A percentile compares a stretch with the other conserved stretches of the same genome.
Evolutionary conservation across 352 stramenopile species (phyloP).

Genomic region (Phytophthora sp.): DNA sequence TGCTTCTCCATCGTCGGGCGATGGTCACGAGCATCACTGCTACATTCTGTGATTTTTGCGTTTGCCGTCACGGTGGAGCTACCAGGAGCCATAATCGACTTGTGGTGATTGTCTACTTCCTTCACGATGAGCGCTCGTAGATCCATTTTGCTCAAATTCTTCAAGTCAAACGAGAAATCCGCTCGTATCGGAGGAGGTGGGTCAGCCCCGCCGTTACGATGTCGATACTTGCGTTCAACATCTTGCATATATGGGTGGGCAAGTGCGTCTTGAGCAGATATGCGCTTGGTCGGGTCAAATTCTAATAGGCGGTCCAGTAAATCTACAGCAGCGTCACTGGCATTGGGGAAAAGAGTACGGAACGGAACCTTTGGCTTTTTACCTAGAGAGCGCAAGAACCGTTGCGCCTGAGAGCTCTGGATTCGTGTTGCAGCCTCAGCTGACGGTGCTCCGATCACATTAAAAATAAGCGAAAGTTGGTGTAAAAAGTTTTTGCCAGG

Average conservation of each 20-base stretch:
- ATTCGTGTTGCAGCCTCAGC: constrained; percentile 51
- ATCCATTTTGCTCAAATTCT: constrained; percentile 76
- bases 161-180: constrained; percentile 78
- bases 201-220: constrained; percentile 33
- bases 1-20: constrained; percentile 3
- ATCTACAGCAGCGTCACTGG: constrained; percentile 61
- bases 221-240: constrained; percentile 71
- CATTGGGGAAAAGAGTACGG: constrained; percentile 53
- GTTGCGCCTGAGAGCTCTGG: constrained; percentile 76
- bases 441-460: constrained; percentile 72
- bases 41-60: background rate
- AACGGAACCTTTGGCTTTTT: constrained; percentile 67
- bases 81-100: constrained; percentile 4
- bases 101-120: constrained; percentile 66
- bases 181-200: constrained; percentile 41
- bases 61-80: background rate
- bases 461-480: constrained; percentile 80
- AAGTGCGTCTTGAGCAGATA: constrained; percentile 66
- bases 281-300: constrained; percentile 65
- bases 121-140: constrained; percentile 72
- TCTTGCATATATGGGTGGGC: constrained; percentile 73
- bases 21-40: background rate
- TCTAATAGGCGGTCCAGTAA: constrained; percentile 68
- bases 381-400: constrained; percentile 69
- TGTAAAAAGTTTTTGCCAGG: constrained; percentile 85